phyloP scores from a whole-genome alignment of 805 yeast species.

The Tanozyma kutaoensis region DNA sequence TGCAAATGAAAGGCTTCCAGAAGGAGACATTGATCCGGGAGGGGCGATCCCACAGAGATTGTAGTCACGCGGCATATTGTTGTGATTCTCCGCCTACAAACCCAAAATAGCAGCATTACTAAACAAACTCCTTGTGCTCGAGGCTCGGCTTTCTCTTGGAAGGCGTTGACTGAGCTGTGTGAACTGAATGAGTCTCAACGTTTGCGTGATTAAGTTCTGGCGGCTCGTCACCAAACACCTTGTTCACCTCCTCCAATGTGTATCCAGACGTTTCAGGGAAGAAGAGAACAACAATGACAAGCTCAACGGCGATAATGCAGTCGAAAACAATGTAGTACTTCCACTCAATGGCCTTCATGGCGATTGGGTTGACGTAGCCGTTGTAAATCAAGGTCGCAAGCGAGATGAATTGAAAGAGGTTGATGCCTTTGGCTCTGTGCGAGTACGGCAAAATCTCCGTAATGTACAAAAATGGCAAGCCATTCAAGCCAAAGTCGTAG shows the following conservation, averaged over 20 bases:
- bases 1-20: too few relatives aligned
- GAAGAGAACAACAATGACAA: slow-evolving; percentile 14
- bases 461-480: neutral
- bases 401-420: neutral
- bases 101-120: too few relatives aligned
- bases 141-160: too few relatives aligned
- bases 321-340: slow-evolving; percentile 3
- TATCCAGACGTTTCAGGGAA: slow-evolving; percentile 25
- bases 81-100: too few relatives aligned
- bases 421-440: neutral
- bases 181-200: neutral
- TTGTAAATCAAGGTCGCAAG: slow-evolving; percentile 2
- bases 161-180: too few relatives aligned
- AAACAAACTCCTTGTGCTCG: too few relatives aligned
- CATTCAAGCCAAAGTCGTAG: slow-evolving; percentile 9
- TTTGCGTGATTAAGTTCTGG: neutral
- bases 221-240: slow-evolving; percentile 9
- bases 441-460: neutral
- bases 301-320: slow-evolving; percentile 9
- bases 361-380: slow-evolving; percentile 3
- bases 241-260: slow-evolving; percentile 24
- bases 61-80: too few relatives aligned
- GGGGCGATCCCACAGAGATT: too few relatives aligned
- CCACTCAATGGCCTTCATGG: slow-evolving; percentile 11
- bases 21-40: too few relatives aligned